A percentile compares a stretch with the other conserved stretches of the same genome.
These are phyloP conservation scores for Pseudogymnoascus sp. DNA, from an alignment of 2,329 filamentous ascomycete genomes.

Conservation along the genomic window DNA sequence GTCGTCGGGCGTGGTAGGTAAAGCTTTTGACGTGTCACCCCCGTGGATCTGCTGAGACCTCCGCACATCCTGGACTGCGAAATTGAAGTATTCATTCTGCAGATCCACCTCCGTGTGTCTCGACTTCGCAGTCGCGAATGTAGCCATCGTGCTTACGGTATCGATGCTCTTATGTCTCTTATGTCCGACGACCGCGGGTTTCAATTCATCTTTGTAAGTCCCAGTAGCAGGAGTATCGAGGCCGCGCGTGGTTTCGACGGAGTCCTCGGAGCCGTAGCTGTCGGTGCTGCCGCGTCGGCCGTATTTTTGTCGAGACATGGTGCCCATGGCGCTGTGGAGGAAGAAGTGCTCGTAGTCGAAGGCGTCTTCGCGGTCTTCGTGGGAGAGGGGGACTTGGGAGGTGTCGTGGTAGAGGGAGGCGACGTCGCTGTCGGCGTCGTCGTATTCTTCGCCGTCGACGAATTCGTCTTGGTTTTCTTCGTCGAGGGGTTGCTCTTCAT, in stretches of 20 bases:
- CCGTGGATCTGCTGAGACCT: conserved; percentile 9
- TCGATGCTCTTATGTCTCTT: conserved; percentile 47
- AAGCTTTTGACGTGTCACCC: not conserved
- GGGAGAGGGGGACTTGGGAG: conserved; percentile 54
- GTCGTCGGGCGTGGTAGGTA: not conserved
- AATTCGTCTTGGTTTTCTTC: conserved; percentile 27
- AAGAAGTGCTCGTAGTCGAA: conserved; percentile 98
- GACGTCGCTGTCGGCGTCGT: conserved; percentile 46
- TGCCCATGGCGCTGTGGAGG: conserved; percentile 83
- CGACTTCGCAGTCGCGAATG: conserved; percentile 49
- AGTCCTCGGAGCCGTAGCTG: conserved; percentile 51
- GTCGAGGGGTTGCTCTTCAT: not conserved
- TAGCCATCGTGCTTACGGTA: conserved; percentile 51
- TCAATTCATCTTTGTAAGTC: conserved; percentile 3
- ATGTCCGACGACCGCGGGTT: conserved; percentile 26
- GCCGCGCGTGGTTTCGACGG: conserved; percentile 52
- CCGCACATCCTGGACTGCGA: conserved; percentile 8
- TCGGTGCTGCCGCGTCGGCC: conserved; percentile 37
- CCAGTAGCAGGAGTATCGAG: conserved; percentile 24
- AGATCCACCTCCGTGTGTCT: not conserved
- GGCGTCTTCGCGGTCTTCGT: conserved; percentile 88
- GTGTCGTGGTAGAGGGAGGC: conserved; percentile 56
- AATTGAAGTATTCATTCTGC: conserved; percentile 37
- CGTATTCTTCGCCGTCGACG: conserved; percentile 27
- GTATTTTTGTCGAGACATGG: conserved; percentile 49